Conservation (phyloP, 768 basidiomycete species). For the Pseudohyphozyma bogoriensis region DNA sequence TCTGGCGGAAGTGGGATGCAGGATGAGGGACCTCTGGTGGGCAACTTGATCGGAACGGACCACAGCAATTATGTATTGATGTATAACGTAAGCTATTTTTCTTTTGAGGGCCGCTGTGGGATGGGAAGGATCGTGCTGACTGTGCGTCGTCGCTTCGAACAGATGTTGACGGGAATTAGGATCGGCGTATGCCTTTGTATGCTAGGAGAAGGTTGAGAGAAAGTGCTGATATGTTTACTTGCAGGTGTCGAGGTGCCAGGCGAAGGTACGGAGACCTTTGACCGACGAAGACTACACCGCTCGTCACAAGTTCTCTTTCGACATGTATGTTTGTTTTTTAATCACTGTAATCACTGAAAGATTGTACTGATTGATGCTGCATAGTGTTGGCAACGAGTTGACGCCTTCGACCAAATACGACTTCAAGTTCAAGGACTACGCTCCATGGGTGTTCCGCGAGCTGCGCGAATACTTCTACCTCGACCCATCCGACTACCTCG, state of each 20-base stretch:
- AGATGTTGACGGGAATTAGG: slow-evolving; percentile 98
- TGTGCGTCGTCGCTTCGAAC: too few species aligned
- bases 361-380: slow-evolving; percentile 8
- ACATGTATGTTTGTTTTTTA: slow-evolving; percentile 55
- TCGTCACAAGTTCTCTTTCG: slow-evolving; percentile 89
- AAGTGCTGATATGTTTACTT: background rate
- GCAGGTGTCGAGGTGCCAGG: slow-evolving; percentile 89
- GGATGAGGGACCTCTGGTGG: slow-evolving; percentile 49
- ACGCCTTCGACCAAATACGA: slow-evolving; percentile 97
- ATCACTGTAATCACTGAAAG: background rate
- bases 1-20: background rate
- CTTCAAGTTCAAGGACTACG: slow-evolving; percentile 99
- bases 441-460: slow-evolving; percentile 93
- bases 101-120: too few species aligned
- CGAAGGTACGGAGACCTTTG: slow-evolving; percentile 77
- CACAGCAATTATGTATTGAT: slow-evolving; percentile 98
- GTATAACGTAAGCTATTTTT: too few species aligned
- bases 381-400: slow-evolving; percentile 87
- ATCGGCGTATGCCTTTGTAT: slow-evolving; percentile 58
- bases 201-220: background rate
- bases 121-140: too few species aligned
- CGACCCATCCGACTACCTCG: slow-evolving; percentile 93
- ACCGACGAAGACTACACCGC: slow-evolving; percentile 78
- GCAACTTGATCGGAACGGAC: slow-evolving; percentile 94
- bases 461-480: slow-evolving; percentile 88